These are phyloP conservation scores for Suillus subluteus DNA, from an alignment of 768 basidiomycete genomes.

Conservation along the genomic window DNA sequence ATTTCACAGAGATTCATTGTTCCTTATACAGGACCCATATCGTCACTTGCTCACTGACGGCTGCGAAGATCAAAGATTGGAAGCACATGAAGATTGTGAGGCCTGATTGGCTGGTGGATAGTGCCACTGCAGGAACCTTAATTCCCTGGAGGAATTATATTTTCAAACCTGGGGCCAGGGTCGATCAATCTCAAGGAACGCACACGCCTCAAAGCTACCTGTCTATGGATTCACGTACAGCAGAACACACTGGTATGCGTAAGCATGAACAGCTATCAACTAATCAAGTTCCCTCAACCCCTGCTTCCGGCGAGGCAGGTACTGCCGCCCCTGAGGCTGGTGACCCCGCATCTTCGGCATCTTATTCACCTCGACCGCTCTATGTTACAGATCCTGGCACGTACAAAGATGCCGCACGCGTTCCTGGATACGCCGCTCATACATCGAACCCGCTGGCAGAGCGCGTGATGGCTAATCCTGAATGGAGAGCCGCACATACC, in stretches of 20 bases:
- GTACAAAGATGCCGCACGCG: slow-evolving; percentile 45
- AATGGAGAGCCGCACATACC: slow-evolving; percentile 89
- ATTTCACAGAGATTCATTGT: slow-evolving; percentile 8
- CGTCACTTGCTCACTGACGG: slow-evolving; percentile 88
- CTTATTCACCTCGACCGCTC: slow-evolving; percentile 28
- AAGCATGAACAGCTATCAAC: slow-evolving; percentile 1
- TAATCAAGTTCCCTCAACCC: not conserved
- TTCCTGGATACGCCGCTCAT: slow-evolving; percentile 70
- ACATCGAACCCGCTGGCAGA: slow-evolving; percentile 73
- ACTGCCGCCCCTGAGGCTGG: not conserved
- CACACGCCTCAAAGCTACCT: slow-evolving; percentile 15
- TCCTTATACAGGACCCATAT: slow-evolving; percentile 73
- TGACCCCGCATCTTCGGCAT: slow-evolving; percentile 5
- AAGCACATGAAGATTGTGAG: slow-evolving; percentile 87
- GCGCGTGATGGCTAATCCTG: slow-evolving; percentile 79
- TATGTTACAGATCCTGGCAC: slow-evolving; percentile 47
- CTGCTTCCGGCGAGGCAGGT: not conserved
- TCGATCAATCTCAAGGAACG: slow-evolving; percentile 54
- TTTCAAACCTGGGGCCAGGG: slow-evolving; percentile 52
- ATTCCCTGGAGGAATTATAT: slow-evolving; percentile 83
- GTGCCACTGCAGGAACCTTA: slow-evolving; percentile 64
- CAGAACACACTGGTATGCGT: not conserved
- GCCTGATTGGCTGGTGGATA: slow-evolving; percentile 89
- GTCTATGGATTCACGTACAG: not conserved
- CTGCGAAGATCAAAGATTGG: slow-evolving; percentile 88